These are phyloP conservation scores for Leccinum truebloodii DNA, from an alignment of 768 basidiomycete species.

Conservation along the genomic window DNA sequence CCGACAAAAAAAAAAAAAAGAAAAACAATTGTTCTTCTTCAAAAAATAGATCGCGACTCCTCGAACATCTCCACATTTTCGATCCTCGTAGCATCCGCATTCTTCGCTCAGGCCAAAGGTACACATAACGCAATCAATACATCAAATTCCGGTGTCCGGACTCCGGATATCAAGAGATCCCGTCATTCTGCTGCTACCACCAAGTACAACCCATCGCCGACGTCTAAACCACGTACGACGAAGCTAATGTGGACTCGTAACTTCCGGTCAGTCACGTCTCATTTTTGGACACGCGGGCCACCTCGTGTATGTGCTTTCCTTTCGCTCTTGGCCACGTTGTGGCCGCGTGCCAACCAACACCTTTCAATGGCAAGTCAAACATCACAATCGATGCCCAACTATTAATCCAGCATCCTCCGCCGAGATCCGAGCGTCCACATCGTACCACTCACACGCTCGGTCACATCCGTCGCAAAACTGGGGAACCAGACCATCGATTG, in stretches of 20 bases:
- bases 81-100: constrained; percentile 1
- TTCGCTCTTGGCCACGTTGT: neutral
- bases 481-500: neutral
- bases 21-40: neutral
- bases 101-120: constrained; percentile 4
- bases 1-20: no score
- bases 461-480: constrained; percentile 30
- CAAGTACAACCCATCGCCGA: neutral
- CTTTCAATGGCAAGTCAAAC: constrained; percentile 10
- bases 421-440: constrained; percentile 33
- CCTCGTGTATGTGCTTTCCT: neutral
- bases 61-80: neutral
- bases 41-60: neutral
- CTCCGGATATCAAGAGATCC: neutral
- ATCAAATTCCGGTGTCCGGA: neutral
- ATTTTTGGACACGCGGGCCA: neutral
- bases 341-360: neutral
- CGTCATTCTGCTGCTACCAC: neutral
- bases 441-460: constrained; percentile 34
- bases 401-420: constrained; percentile 32
- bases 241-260: neutral
- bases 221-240: neutral
- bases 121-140: neutral
- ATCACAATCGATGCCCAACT: constrained; percentile 36
- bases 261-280: neutral